Base-by-base conservation (phyloP, 2,329 filamentous ascomycete genomes). In the Didymella glomerata region DNA sequence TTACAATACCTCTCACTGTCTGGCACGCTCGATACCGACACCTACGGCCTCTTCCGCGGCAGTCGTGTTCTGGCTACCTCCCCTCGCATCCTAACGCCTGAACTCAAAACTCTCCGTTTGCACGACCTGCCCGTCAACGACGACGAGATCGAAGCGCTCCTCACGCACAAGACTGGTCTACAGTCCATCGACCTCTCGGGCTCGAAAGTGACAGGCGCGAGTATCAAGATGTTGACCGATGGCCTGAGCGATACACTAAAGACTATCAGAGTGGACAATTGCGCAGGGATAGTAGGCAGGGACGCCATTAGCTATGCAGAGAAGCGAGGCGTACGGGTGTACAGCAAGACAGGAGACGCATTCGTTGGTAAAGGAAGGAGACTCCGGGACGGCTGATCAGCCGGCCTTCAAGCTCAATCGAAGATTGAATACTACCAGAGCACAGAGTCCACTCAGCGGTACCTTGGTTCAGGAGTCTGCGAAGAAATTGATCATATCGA, bases 261-360 rank as follows among this genome's bases (percentile, higher is more conserved):
- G 41, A 61, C 58, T 11, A 62, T 81, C 18, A 68, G 67, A 2
- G 63, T 78, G 18, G 68, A 79, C 44, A 60, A 76, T 9, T 81
- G 79, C 47, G 51, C 51, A 2, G 48, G 66, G 7, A 70, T 81
- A 1, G 67, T 51, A 11, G 72, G 74, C 16, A 61, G 73, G 1
- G 80, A 81, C 67, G 79, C 78, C 0, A 68, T 81, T 4, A 69
- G 73, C 13, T 80, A 79, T 71, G 79, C 79, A 3, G 64, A 74
- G 48, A 55, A 50, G 6, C 74, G 74, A 57, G 79, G 78, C 0
- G 60, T 76, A 1, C 16, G 24, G 10, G 69, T 75, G n/a, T 40
- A 36, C 32, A 36, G 16, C 32, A 36, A 36, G 14, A n/a, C 32
- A 9, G 32, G 16, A 36, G 32, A 36, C 18, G 32, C 32, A 3